Evolutionary conservation across 805 yeast genomes (phyloP), one percentile per base, ranked within the genome.

Genomic region (Teunomyces panamensis): DNA sequence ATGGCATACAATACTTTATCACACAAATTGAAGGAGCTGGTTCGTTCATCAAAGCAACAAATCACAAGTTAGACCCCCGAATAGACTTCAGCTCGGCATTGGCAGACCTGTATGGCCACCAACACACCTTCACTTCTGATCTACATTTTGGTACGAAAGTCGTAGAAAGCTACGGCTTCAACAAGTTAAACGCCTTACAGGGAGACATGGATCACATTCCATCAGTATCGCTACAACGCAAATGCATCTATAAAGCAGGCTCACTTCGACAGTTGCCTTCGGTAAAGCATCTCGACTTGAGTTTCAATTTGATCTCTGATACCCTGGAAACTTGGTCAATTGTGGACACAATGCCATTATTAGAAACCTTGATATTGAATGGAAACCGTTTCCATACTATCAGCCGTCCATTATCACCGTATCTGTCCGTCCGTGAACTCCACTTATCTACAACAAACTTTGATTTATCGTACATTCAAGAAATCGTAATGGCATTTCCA

Each of bases 161-260:
- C 5, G 81, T 81, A 7, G 84, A 87, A 56, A 75, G 79, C 26
- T 77, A 70, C 48, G 96, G 96, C 0, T 83, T 87, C 57, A 84
- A 79, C 20, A 75, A 78, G 51, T 60, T 84, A 39, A 72, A 77
- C 39, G 43, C 55, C n/a, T 56, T 74, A 10, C 85, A 81, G 53
- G 60, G 75, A 1, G 65, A 84, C 49, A 73, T 81, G 35, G 54
- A 51, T 3, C 60, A 68, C 9, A 65, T 88, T 44, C 56, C 52
- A n/a, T 64, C 73, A 4, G 69, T 84, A 0, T 75, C 88, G 0
- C 59, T 89, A 35, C 78, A 77, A 29, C 60, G 69, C 20, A 64
- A 74, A 47, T 48, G 65, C 6, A 63, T 86, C 2, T 51, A 44
- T 16, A 48, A 48, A 11, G 52, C 10, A 14, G 28, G 35, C 10